Evolutionary conservation across 2,329 filamentous ascomycete genomes (phyloP).

Genomic region (Penicillium sp.): DNA sequence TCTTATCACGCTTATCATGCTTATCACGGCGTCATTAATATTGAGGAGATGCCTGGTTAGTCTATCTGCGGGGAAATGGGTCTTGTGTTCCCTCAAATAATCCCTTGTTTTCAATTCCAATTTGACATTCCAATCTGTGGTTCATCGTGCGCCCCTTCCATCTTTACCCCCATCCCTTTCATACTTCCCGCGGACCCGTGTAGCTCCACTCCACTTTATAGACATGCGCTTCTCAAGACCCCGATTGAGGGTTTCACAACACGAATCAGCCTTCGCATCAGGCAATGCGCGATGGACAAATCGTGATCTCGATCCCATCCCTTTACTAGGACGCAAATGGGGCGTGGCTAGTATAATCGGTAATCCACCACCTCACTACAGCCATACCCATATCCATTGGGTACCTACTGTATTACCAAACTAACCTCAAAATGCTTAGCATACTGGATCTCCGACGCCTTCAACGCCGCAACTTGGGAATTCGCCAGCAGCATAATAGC

Average conservation of each 20-base stretch:
- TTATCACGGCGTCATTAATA: slow-evolving; percentile 8
- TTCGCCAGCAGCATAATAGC: slow-evolving; percentile 48
- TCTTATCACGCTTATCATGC: slow-evolving; percentile 10
- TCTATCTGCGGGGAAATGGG: not conserved
- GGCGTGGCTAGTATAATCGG: slow-evolving; percentile 46
- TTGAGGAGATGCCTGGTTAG: not conserved
- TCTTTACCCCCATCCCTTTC: not conserved
- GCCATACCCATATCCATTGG: too few relatives aligned
- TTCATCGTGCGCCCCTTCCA: not conserved
- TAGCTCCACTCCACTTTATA: not conserved
- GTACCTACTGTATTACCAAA: not conserved
- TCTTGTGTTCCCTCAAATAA: not conserved
- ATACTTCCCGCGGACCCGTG: not conserved
- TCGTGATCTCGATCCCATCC: slow-evolving; percentile 53
- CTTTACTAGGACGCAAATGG: slow-evolving; percentile 47
- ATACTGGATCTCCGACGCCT: slow-evolving; percentile 56
- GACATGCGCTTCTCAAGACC: slow-evolving; percentile 38
- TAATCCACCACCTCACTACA: not conserved
- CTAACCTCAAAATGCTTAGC: slow-evolving; percentile 26
- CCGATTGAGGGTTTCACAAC: slow-evolving; percentile 47
- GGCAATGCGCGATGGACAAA: slow-evolving; percentile 50
- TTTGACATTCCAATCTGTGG: not conserved
- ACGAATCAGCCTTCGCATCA: slow-evolving; percentile 48
- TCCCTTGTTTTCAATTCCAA: not conserved
- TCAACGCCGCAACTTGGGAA: slow-evolving; percentile 58